Evolutionary conservation across 176 grass and related monocot species (phyloP).

Genomic region (Bothriochloa decipiens): DNA sequence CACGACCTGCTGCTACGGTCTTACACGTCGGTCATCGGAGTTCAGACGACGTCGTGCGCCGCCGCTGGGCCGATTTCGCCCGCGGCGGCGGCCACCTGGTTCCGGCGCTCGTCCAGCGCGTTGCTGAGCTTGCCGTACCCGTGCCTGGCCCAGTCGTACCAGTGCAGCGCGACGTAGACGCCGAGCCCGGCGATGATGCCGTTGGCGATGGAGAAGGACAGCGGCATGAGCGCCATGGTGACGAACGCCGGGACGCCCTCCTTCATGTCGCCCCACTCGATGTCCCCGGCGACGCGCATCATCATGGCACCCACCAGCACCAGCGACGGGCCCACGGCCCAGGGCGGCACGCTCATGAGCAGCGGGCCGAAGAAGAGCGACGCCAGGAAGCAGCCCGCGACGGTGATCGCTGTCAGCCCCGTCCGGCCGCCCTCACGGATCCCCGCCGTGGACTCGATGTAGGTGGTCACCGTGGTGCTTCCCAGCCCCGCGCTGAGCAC

Average conservation of each 20-base stretch:
- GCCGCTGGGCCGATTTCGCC: background rate
- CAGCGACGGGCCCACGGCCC: constrained; percentile 72
- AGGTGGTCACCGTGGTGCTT: constrained; percentile 65
- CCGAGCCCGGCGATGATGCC: constrained; percentile 71
- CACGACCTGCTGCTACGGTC: background rate
- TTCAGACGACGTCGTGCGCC: constrained; percentile 17
- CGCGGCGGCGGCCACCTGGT: constrained; percentile 38
- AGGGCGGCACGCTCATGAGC: constrained; percentile 64
- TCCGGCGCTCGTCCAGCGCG: constrained; percentile 45
- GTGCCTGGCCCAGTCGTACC: constrained; percentile 44
- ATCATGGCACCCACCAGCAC: constrained; percentile 81
- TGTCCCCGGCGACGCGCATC: constrained; percentile 69
- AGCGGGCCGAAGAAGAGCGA: constrained; percentile 68
- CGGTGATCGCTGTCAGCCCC: constrained; percentile 62
- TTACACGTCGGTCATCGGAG: too few relatives aligned
- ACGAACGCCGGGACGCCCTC: constrained; percentile 73
- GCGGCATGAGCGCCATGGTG: constrained; percentile 77
- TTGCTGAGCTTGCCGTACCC: constrained; percentile 16
- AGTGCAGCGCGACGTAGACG: constrained; percentile 56
- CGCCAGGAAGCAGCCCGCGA: constrained; percentile 54
- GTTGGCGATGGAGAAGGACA: constrained; percentile 77
- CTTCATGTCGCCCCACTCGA: constrained; percentile 69
- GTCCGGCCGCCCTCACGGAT: constrained; percentile 74
- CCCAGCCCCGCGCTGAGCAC: constrained; percentile 65
- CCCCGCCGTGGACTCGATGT: constrained; percentile 72